Percentiles rank a stretch among this genome's conserved stretches.
Evolutionary conservation across 805 yeast species (phyloP).

Genomic region (Hanseniaspora guilliermondii): DNA sequence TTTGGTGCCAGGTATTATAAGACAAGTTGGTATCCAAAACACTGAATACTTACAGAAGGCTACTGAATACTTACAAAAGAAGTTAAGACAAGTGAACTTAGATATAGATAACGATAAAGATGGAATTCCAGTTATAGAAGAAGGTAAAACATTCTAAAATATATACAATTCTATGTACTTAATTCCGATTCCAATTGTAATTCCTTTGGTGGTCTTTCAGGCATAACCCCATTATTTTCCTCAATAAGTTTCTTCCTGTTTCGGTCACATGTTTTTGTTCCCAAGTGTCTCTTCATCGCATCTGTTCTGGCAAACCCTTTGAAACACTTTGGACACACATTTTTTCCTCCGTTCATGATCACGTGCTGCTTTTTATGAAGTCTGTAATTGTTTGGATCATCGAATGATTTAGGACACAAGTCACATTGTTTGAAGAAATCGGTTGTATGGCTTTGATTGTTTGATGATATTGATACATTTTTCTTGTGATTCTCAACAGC

Average conservation of each 20-base stretch:
- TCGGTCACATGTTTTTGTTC: constrained; percentile 62
- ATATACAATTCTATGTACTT: neutral
- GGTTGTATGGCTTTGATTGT: neutral
- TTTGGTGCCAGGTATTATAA: constrained; percentile 84
- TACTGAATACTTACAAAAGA: constrained; percentile 41
- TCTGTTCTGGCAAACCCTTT: constrained; percentile 77
- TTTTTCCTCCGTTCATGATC: constrained; percentile 38
- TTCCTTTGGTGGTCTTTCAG: constrained; percentile 14
- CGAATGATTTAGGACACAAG: constrained; percentile 50
- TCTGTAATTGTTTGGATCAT: constrained; percentile 56
- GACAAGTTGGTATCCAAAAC: constrained; percentile 53
- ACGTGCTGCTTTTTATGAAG: constrained; percentile 68
- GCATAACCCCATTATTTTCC: constrained; percentile 29
- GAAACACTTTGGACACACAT: constrained; percentile 63
- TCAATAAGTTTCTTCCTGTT: constrained; percentile 44
- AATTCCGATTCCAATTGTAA: constrained; percentile 5
- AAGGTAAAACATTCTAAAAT: constrained; percentile 39
- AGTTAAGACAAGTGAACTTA: neutral
- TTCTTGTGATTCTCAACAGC: neutral
- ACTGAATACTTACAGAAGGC: constrained; percentile 40
- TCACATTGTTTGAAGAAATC: constrained; percentile 31
- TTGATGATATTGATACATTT: neutral
- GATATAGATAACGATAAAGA: constrained; percentile 19
- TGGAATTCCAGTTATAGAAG: constrained; percentile 45
- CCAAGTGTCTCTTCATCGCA: constrained; percentile 63